Conservation (phyloP, 2,329 filamentous ascomycete species). For the Monilinia fructigena region DNA sequence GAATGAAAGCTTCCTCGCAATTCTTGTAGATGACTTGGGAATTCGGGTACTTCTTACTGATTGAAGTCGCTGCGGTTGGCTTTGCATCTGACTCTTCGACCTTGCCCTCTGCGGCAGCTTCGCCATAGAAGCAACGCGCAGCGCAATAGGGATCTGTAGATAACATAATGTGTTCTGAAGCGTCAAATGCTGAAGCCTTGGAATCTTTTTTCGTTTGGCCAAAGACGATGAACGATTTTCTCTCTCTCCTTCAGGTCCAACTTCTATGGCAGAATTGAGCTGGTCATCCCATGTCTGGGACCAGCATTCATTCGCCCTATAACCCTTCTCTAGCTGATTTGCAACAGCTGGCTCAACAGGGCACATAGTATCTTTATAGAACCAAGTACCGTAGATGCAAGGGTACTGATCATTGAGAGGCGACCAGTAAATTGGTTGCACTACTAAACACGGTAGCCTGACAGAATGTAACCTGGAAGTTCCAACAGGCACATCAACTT, state of each 20-base stretch:
- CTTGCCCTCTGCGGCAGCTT: constrained; percentile 56
- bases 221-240: constrained; percentile 78
- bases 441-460: constrained; percentile 74
- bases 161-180: constrained; percentile 25
- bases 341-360: constrained; percentile 82
- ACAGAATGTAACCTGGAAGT: constrained; percentile 89
- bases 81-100: constrained; percentile 37
- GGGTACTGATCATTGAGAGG: constrained; percentile 84
- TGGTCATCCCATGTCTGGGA: constrained; percentile 92
- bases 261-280: constrained; percentile 82
- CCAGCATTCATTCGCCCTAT: constrained; percentile 81
- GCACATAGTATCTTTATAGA: constrained; percentile 92
- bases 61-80: constrained; percentile 25
- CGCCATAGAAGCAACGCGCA: constrained; percentile 57
- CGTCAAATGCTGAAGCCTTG: constrained; percentile 38
- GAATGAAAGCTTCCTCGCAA: constrained; percentile 71
- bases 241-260: constrained; percentile 87
- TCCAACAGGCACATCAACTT: constrained; percentile 73
- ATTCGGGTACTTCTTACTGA: constrained; percentile 61
- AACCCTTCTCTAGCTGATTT: constrained; percentile 91
- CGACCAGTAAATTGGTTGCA: constrained; percentile 98
- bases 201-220: constrained; percentile 60
- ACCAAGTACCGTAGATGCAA: constrained; percentile 89
- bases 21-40: constrained; percentile 88
- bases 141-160: constrained; percentile 57